Evolutionary conservation across 2,329 filamentous ascomycete genomes (phyloP).

Genomic region (Penicillium palitans): DNA sequence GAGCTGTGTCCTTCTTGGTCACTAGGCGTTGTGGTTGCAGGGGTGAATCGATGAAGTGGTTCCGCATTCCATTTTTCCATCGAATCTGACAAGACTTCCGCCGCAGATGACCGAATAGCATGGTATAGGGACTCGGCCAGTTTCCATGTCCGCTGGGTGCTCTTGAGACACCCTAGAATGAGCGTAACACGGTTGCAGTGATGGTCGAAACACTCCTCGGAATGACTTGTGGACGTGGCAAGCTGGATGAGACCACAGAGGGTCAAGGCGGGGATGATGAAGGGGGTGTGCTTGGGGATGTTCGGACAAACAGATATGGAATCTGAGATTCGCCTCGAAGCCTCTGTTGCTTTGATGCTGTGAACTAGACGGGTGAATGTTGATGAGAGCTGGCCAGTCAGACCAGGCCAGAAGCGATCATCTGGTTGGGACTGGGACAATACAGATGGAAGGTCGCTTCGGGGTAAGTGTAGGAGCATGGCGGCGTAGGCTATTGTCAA

Average conservation of each 20-base stretch:
- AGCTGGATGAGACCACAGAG: constrained; percentile 40
- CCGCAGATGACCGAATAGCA: constrained; percentile 29
- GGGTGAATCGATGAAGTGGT: constrained; percentile 26
- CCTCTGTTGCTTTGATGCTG: constrained; percentile 39
- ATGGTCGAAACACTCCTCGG: constrained; percentile 40
- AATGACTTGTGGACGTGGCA: constrained; percentile 35
- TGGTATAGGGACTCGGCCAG: constrained; percentile 33
- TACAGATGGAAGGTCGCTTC: constrained; percentile 61
- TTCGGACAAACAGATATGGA: constrained; percentile 36
- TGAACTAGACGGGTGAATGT: constrained; percentile 38
- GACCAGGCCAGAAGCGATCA: constrained; percentile 29
- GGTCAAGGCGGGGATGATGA: constrained; percentile 31
- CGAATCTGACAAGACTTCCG: constrained; percentile 31
- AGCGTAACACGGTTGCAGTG: constrained; percentile 40
- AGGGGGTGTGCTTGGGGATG: constrained; percentile 34
- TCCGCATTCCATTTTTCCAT: constrained; percentile 32
- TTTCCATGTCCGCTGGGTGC: constrained; percentile 32
- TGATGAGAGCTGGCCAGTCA: constrained; percentile 30
- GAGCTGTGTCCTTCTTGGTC: constrained; percentile 19
- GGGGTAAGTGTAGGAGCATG: constrained; percentile 73
- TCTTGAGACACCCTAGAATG: constrained; percentile 38
- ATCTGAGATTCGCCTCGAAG: constrained; percentile 35
- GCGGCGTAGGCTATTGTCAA: constrained; percentile 48
- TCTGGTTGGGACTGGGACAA: constrained; percentile 28
- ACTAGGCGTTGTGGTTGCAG: constrained; percentile 21